phyloP scores from a whole-genome alignment of 1,284 basidiomycete species.

The Apiotrichum porosum region DNA sequence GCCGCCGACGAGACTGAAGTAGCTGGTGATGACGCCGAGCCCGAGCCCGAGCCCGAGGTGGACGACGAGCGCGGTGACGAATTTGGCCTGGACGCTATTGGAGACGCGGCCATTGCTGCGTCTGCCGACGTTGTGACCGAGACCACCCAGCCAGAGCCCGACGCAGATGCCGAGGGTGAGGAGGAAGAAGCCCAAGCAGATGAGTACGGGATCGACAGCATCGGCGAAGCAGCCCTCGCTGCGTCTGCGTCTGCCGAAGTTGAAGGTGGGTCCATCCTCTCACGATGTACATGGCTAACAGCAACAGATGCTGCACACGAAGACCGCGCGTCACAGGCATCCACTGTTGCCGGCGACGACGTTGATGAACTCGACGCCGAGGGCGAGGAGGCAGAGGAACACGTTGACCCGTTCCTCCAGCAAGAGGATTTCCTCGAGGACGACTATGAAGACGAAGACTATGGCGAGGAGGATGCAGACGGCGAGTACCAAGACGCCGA shows the following conservation, averaged over 20 bases:
- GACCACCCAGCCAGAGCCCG: background rate
- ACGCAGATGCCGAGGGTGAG: background rate
- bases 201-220: constrained; percentile 12
- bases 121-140: constrained; percentile 2
- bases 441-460: constrained; percentile 1
- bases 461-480: constrained; percentile 1
- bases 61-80: constrained; percentile 6
- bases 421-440: too few species aligned
- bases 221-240: constrained; percentile 9
- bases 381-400: background rate
- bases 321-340: background rate
- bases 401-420: too few species aligned
- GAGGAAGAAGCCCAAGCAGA: constrained; percentile 3
- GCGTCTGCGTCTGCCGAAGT: constrained; percentile 8
- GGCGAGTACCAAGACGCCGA: constrained; percentile 3
- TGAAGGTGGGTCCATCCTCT: too few species aligned
- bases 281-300: too few species aligned
- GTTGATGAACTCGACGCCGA: background rate
- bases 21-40: constrained; percentile 25
- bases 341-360: background rate
- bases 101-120: constrained; percentile 6
- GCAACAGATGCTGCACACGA: too few species aligned
- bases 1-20: constrained; percentile 11
- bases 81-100: constrained; percentile 11
- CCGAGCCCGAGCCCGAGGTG: constrained; percentile 34